These are phyloP conservation scores for Malassezia yamatoensis DNA, from an alignment of 1,284 basidiomycete species.

Conservation along the genomic window DNA sequence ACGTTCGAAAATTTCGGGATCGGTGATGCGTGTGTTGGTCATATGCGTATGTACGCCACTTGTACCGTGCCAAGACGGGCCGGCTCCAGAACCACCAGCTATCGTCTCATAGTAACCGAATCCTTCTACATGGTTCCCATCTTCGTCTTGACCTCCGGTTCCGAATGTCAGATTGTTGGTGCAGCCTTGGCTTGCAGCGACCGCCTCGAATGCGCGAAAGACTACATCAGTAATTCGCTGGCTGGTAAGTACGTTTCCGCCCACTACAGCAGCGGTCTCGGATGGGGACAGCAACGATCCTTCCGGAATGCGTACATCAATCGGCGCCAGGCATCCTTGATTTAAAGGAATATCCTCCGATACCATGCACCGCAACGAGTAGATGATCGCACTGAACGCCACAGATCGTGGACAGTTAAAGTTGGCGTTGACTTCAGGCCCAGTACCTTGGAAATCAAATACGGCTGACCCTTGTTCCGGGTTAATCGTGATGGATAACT, in stretches of 20 bases:
- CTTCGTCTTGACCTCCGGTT: conserved; percentile 69
- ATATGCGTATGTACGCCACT: conserved; percentile 57
- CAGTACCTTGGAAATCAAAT: conserved; percentile 74
- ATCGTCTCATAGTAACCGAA: conserved; percentile 98
- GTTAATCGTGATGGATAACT: conserved; percentile 70
- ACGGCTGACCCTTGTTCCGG: conserved; percentile 65
- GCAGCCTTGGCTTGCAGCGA: conserved; percentile 85
- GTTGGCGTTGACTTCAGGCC: conserved; percentile 77
- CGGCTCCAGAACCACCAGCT: conserved; percentile 80
- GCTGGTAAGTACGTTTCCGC: conserved; percentile 81
- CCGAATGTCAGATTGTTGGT: conserved; percentile 83
- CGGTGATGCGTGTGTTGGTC: conserved; percentile 68
- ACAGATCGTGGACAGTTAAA: conserved; percentile 66
- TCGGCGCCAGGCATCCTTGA: conserved; percentile 68
- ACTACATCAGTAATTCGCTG: conserved; percentile 93
- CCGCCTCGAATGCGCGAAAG: conserved; percentile 80
- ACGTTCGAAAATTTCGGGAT: conserved; percentile 82
- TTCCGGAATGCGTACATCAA: conserved; percentile 66
- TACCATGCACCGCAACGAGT: conserved; percentile 83
- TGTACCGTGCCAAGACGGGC: conserved; percentile 72
- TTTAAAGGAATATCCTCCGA: conserved; percentile 86
- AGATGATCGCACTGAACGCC: conserved; percentile 84
- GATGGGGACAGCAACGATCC: conserved; percentile 73
- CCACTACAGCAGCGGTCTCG: conserved; percentile 69
- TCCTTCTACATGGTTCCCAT: conserved; percentile 64